Evolutionary conservation across 2,329 filamentous ascomycete genomes (phyloP).

Genomic region (Beauveria sp.): DNA sequence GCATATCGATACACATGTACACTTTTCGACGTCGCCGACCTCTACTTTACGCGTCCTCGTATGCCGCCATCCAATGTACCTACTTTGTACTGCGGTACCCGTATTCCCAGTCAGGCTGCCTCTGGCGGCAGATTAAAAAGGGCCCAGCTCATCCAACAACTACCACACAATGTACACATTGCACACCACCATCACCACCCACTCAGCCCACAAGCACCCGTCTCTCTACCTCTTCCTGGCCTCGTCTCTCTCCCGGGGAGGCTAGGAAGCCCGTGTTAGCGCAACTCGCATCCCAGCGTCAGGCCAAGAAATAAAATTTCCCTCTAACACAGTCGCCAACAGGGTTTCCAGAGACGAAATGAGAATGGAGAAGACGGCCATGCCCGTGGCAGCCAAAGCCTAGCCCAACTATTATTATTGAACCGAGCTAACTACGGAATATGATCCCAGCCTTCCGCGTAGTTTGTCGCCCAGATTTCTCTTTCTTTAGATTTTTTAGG

Average conservation of each 20-base stretch:
- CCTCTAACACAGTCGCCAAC: background rate
- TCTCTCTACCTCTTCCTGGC: conserved; percentile 4
- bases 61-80: background rate
- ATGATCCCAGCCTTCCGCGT: background rate
- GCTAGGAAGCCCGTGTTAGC: conserved; percentile 10
- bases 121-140: conserved; percentile 7
- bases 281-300: background rate
- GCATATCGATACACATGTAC: background rate
- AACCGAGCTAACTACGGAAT: background rate
- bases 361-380: conserved; percentile 1
- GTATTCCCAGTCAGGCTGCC: background rate
- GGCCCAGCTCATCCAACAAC: background rate
- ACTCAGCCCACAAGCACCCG: background rate
- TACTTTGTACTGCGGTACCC: background rate
- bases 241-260: conserved; percentile 4
- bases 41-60: background rate
- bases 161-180: background rate
- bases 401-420: background rate
- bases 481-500: background rate
- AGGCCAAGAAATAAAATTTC: background rate
- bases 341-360: background rate
- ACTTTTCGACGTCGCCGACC: background rate
- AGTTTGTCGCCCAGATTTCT: background rate
- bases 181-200: background rate
- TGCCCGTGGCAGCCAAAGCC: background rate